Evolutionary conservation across 164 flowering plant species (phyloP), one percentile per base, ranked within the genome.

Genomic region (Warburgia ugandensis): DNA sequence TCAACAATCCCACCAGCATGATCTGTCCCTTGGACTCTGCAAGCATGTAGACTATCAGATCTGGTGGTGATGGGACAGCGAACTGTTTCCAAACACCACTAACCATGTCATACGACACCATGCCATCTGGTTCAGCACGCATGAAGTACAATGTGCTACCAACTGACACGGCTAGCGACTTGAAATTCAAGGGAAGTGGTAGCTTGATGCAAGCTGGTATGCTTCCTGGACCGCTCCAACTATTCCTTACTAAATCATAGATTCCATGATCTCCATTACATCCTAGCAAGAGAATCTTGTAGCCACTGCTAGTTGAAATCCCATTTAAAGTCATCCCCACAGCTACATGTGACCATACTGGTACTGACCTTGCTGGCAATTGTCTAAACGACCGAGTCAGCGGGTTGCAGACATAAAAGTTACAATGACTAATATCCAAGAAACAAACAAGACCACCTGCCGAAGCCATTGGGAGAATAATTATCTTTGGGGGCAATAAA

Each of bases 391-490:
- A 75, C 42, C 67, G 73, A 30, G 86, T 92, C 17, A 92, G 64
- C 20, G 98, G 98, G 70, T 91, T 91, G 70, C 92, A 81, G 5
- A 91, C 79, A 50, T 67, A 85, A 67, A 87, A 84, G 62, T 77
- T 77, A 50, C 78, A 58, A 49, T 87, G 86, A 21, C 84, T 79
- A 44, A 84, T 77, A 45, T 91, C 95, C 36, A 79, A 75, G 53
- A 86, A 85, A 58, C 98, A 91, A 17, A 91, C 77, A 19, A 91
- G 80, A 27, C 98, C 98, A 30, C 96, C 95, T 5, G 94, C 90
- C 11, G 95, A 92, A 58, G 98, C 96, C 45, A 88, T 82, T 44
- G 98, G 98, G 61, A 84, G 63, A 44, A 77, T 60, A n/a, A 77
- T 73, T 46, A 58, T 52, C 65, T 76, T 81, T 11, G 76, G 50